phyloP scores from a whole-genome alignment of 2,329 filamentous ascomycete species.

The Nannizziopsis barbatae region DNA sequence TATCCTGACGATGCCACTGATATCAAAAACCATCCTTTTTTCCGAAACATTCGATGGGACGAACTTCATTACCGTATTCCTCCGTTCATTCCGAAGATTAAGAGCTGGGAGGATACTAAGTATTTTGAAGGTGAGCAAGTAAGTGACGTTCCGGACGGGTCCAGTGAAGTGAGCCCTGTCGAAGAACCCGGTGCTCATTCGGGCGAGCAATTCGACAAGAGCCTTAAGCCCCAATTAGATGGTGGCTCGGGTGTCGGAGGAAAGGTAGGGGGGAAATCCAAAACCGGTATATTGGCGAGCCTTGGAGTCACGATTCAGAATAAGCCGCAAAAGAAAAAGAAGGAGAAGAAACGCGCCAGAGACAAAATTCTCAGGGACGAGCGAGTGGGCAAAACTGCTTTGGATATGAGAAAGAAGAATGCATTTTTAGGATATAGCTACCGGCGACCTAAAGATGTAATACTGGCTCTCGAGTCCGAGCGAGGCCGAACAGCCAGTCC shows the following conservation, averaged over 20 bases:
- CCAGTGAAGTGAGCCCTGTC: slow-evolving; percentile 14
- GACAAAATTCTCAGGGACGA: slow-evolving; percentile 74
- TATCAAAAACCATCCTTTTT: slow-evolving; percentile 83
- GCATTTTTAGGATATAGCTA: slow-evolving; percentile 90
- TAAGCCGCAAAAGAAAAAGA: slow-evolving; percentile 40
- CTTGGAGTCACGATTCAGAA: slow-evolving; percentile 29
- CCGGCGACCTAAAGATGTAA: slow-evolving; percentile 38
- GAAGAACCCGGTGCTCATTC: not conserved
- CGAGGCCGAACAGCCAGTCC: slow-evolving; percentile 21
- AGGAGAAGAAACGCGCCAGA: slow-evolving; percentile 67
- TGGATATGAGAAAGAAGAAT: slow-evolving; percentile 68
- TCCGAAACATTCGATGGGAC: slow-evolving; percentile 67
- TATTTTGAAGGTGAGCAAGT: slow-evolving; percentile 76
- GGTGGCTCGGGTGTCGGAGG: not conserved
- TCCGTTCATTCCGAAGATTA: slow-evolving; percentile 68
- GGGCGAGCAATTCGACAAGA: not conserved
- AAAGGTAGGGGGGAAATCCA: slow-evolving; percentile 6
- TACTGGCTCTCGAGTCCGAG: slow-evolving; percentile 26
- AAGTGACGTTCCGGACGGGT: slow-evolving; percentile 46
- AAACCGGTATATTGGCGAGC: slow-evolving; percentile 18
- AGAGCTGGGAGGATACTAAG: slow-evolving; percentile 59
- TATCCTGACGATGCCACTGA: slow-evolving; percentile 76
- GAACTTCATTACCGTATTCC: slow-evolving; percentile 58
- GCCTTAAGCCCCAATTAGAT: slow-evolving; percentile 1
- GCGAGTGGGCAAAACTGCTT: slow-evolving; percentile 51